Evolutionary conservation across 1,139 yeast genomes (phyloP).

Genomic region (Nakaseomyces sp.): DNA sequence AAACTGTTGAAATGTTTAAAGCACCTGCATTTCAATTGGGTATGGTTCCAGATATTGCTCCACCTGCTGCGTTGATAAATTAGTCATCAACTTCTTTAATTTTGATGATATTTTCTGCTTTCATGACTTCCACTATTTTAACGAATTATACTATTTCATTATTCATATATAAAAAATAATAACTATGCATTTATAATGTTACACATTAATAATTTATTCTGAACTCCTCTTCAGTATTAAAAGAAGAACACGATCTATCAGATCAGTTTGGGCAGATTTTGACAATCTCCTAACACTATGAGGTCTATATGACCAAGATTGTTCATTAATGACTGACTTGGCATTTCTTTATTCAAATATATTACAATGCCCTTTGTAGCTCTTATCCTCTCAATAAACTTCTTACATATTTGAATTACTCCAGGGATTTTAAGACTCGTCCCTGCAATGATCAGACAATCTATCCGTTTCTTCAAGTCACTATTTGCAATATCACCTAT

Average conservation of each 20-base stretch:
- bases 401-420: constrained; percentile 64
- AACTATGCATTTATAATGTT: neutral
- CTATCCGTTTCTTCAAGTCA: constrained; percentile 61
- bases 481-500: constrained; percentile 63
- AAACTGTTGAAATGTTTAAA: constrained; percentile 43
- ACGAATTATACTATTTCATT: neutral
- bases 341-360: constrained; percentile 49
- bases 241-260: no score
- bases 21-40: constrained; percentile 51
- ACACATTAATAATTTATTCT: no score
- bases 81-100: neutral
- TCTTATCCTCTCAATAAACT: constrained; percentile 59
- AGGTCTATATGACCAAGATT: constrained; percentile 47
- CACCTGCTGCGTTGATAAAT: constrained; percentile 40
- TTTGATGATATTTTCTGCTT: neutral
- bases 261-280: constrained; percentile 25
- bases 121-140: neutral
- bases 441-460: constrained; percentile 73
- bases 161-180: neutral
- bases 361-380: constrained; percentile 47
- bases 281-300: constrained; percentile 54
- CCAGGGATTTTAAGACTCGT: constrained; percentile 85
- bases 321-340: constrained; percentile 41
- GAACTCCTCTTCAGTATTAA: no score
- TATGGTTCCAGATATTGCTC: constrained; percentile 67